Percentiles rank a stretch among this genome's conserved stretches.
These are phyloP conservation scores for Citrus mangshanensis DNA, from an alignment of 345 rosid genomes.

Conservation along the genomic window DNA sequence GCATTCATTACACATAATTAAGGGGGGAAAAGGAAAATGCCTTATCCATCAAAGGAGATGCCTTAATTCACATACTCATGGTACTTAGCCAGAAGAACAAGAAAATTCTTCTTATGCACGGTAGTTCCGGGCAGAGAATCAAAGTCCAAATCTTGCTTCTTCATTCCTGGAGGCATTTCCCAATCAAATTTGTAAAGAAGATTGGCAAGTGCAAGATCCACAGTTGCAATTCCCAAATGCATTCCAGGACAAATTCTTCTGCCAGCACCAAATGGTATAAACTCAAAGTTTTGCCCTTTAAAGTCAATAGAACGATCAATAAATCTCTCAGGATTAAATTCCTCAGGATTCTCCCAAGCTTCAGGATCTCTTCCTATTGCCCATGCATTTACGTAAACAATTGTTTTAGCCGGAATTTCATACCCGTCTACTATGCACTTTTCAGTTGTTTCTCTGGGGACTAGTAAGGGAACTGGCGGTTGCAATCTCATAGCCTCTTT, in stretches of 20 bases:
- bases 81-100: constrained; percentile 5
- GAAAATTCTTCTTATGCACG: constrained; percentile 21
- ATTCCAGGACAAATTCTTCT: constrained; percentile 34
- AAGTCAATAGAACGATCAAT: constrained; percentile 10
- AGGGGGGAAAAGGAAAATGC: no score
- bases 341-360: constrained; percentile 1
- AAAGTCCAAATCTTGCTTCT: constrained; percentile 8
- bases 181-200: constrained; percentile 22
- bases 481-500: constrained; percentile 37
- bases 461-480: constrained; percentile 16
- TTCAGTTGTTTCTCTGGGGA: neutral
- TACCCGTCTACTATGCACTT: neutral
- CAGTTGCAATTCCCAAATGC: neutral
- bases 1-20: no score
- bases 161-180: constrained; percentile 16
- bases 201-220: constrained; percentile 27
- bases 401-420: neutral
- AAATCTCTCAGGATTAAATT: constrained; percentile 8
- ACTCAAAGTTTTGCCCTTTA: constrained; percentile 23
- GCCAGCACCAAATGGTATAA: constrained; percentile 31
- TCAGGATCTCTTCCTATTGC: constrained; percentile 24
- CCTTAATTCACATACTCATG: neutral
- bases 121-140: constrained; percentile 14
- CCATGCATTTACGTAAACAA: constrained; percentile 26
- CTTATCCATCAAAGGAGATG: neutral